Percentiles rank a stretch among this genome's conserved stretches.
phyloP scores from a whole-genome alignment of 371 early-diverging fungal species.

The Rhizomucor pusillus region DNA sequence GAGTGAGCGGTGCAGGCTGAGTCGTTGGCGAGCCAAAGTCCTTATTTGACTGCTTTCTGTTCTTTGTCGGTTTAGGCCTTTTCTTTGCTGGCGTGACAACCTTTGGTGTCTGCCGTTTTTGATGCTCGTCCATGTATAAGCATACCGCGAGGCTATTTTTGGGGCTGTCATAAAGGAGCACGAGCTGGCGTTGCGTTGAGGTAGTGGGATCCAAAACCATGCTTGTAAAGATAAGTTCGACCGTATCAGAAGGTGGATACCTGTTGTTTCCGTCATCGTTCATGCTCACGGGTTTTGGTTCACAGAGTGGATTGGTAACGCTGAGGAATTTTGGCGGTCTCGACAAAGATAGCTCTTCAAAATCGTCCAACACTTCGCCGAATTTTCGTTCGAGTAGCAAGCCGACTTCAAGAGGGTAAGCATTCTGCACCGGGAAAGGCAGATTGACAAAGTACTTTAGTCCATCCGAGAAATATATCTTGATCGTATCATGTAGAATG shows the following conservation, averaged over 20 bases:
- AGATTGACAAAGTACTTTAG: constrained; percentile 13
- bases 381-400: constrained; percentile 13
- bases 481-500: constrained; percentile 13
- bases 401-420: constrained; percentile 14
- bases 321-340: constrained; percentile 3
- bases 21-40: constrained; percentile 9
- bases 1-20: constrained; percentile 5
- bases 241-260: background rate
- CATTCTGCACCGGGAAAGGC: constrained; percentile 12
- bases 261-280: constrained; percentile 2
- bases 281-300: constrained; percentile 8
- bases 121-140: constrained; percentile 7
- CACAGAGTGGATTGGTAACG: constrained; percentile 8
- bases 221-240: background rate
- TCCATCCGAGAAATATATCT: constrained; percentile 18
- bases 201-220: constrained; percentile 6
- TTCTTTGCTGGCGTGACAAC: background rate
- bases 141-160: constrained; percentile 10
- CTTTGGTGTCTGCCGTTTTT: background rate
- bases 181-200: constrained; percentile 6
- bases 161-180: constrained; percentile 9
- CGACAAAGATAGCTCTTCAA: background rate
- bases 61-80: constrained; percentile 3
- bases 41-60: background rate
- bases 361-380: constrained; percentile 4